phyloP scores from a whole-genome alignment of 306 rosid genomes.

The Lathyrus aphaca region DNA sequence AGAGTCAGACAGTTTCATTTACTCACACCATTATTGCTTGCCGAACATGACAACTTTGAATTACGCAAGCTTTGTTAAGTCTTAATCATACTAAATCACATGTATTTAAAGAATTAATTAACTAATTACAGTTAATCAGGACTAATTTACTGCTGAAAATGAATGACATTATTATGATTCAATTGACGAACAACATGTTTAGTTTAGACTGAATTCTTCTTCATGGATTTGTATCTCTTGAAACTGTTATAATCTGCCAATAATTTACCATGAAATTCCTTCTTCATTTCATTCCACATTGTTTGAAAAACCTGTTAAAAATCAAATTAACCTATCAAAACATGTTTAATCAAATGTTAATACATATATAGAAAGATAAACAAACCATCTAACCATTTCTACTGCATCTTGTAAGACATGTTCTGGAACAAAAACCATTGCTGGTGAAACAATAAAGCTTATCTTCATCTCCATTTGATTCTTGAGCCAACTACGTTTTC shows the following conservation, averaged over 20 bases:
- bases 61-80: no score
- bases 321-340: no score
- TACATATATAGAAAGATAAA: background rate
- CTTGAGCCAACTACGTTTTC: constrained; percentile 43
- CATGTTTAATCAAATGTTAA: no score
- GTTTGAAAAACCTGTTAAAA: constrained; percentile 44
- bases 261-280: constrained; percentile 39
- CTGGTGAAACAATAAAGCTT: constrained; percentile 38
- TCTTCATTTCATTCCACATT: constrained; percentile 39
- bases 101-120: no score
- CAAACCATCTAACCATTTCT: constrained; percentile 40
- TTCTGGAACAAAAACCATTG: constrained; percentile 44
- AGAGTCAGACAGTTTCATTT: no score
- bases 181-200: constrained; percentile 15
- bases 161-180: constrained; percentile 1
- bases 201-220: constrained; percentile 24
- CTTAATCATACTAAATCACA: no score
- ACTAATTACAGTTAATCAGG: background rate
- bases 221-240: constrained; percentile 43
- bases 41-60: background rate
- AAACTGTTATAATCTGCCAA: constrained; percentile 53
- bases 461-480: constrained; percentile 41
- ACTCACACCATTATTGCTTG: background rate
- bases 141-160: constrained; percentile 1
- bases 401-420: background rate